Base-by-base conservation (phyloP, 75 land plant genomes). In the Cryptomeria japonica region DNA sequence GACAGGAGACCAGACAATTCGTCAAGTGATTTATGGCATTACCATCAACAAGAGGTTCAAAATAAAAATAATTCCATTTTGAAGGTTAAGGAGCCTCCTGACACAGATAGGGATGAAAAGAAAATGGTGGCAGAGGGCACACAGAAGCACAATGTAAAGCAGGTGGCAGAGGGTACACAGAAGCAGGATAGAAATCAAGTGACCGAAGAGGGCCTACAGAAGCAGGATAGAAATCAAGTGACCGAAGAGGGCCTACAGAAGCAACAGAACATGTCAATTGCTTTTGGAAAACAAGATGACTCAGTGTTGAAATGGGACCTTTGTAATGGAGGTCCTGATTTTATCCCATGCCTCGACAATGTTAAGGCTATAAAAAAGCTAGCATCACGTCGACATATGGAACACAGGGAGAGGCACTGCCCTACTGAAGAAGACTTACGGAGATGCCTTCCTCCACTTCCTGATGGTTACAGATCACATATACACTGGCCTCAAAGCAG, bases 311-410 rank as follows among this genome's bases (percentile, higher is more conserved):
- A 86, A 18, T 89, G 90, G 90, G 47, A 12, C 8, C n/a, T 78
- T 51, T 89, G 90, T 88, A n/a, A 64, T 18, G 85, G 39, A 36
- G 91, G 91, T 39, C 91, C 87, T 42, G 97, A 96, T 89, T 94
- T 93, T 86, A 96, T 96, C 14, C 97, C 97, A 14, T 96, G 97
- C 86, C 85, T 96, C n/a, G 97, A 96, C 80, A 96, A 96, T 84
- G 41, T 13, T 56, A 87, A 93, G 89, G 97, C 96, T 83, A 94
- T 96, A 56, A 96, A 93, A 90, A 83, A 36, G 39, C 92, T 96
- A 87, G 58, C 39, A 84, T 91, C 94, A 37, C 90, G 91, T 86
- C 80, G 87, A 85, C 95, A 91, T 61, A 93, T 95, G 94, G 96
- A 96, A 92, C 93, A 95, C 61, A 53, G 93, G 58, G 97, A 96